phyloP scores from a whole-genome alignment of 2,329 filamentous ascomycete species.

The Tolypocladium album region DNA sequence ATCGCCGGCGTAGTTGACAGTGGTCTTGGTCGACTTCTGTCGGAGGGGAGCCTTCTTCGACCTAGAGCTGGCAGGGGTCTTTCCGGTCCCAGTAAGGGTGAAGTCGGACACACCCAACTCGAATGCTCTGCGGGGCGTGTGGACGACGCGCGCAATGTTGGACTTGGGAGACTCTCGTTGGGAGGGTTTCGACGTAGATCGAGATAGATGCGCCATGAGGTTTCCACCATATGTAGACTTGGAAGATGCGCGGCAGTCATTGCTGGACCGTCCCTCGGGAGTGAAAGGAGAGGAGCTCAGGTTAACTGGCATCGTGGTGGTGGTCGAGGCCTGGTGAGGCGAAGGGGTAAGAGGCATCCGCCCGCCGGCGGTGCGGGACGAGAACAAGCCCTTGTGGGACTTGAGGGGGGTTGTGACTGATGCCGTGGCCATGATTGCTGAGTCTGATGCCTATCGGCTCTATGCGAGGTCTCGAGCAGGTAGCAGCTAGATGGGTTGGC shows the following conservation, averaged over 20 bases:
- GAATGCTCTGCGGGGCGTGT: constrained; percentile 70
- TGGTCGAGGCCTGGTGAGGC: constrained; percentile 56
- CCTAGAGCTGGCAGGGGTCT: constrained; percentile 48
- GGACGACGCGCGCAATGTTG: constrained; percentile 70
- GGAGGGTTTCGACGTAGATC: constrained; percentile 51
- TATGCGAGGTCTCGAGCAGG: constrained; percentile 25
- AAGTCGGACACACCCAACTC: constrained; percentile 92
- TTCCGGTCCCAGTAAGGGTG: constrained; percentile 76
- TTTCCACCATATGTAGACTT: constrained; percentile 76
- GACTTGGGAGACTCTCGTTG: constrained; percentile 90
- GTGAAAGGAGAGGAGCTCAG: constrained; percentile 66
- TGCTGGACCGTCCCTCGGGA: constrained; percentile 48
- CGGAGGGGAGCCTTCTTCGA: constrained; percentile 43
- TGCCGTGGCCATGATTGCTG: constrained; percentile 63
- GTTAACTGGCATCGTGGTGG: constrained; percentile 33
- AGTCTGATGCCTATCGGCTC: constrained; percentile 9
- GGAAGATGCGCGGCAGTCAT: constrained; percentile 40
- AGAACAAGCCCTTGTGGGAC: constrained; percentile 89
- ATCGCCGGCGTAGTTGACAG: constrained; percentile 70
- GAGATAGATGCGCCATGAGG: constrained; percentile 68
- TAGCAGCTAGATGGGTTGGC: constrained; percentile 37
- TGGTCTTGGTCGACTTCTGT: constrained; percentile 63
- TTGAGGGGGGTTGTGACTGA: constrained; percentile 85
- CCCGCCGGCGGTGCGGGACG: constrained; percentile 82
- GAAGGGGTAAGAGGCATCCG: constrained; percentile 92